These are phyloP conservation scores for Ustilago vetiveriae DNA, from an alignment of 1,284 basidiomycete genomes.

Conservation along the genomic window DNA sequence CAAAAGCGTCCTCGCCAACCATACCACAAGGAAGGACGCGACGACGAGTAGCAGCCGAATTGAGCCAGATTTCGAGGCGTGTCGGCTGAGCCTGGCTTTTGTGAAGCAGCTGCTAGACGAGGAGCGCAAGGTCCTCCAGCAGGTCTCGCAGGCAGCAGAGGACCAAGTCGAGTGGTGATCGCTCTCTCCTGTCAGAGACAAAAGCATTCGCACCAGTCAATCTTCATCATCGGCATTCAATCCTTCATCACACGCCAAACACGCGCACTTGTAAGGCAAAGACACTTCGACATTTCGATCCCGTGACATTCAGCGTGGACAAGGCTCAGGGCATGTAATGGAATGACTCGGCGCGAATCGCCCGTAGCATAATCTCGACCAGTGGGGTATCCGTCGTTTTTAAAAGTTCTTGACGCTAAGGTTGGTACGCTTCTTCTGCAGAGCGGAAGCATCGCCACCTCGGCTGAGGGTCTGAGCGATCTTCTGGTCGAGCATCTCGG, in stretches of 20 bases:
- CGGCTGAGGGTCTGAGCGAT: conserved; percentile 45
- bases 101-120: conserved; percentile 46
- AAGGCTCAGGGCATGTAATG: too few relatives aligned
- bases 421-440: conserved; percentile 49
- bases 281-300: too few relatives aligned
- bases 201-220: too few relatives aligned
- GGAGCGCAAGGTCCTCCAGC: conserved; percentile 26
- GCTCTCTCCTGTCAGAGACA: too few relatives aligned
- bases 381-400: too few relatives aligned
- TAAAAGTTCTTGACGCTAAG: conserved; percentile 46
- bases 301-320: too few relatives aligned
- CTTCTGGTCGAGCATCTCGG: conserved; percentile 52
- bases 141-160: conserved; percentile 25
- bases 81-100: conserved; percentile 16
- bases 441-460: conserved; percentile 44
- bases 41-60: conserved; percentile 3
- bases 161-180: conserved; percentile 44
- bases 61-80: conserved; percentile 6
- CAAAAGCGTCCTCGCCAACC: neutral
- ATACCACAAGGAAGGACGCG: neutral
- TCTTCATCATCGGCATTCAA: too few relatives aligned
- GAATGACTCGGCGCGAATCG: too few relatives aligned
- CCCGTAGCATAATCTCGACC: too few relatives aligned
- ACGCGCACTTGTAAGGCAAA: too few relatives aligned
- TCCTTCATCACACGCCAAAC: too few relatives aligned